Percentiles rank a stretch among this genome's conserved stretches.
These are phyloP conservation scores for Suillus cothurnatus DNA, from an alignment of 768 basidiomycete species.

Conservation along the genomic window DNA sequence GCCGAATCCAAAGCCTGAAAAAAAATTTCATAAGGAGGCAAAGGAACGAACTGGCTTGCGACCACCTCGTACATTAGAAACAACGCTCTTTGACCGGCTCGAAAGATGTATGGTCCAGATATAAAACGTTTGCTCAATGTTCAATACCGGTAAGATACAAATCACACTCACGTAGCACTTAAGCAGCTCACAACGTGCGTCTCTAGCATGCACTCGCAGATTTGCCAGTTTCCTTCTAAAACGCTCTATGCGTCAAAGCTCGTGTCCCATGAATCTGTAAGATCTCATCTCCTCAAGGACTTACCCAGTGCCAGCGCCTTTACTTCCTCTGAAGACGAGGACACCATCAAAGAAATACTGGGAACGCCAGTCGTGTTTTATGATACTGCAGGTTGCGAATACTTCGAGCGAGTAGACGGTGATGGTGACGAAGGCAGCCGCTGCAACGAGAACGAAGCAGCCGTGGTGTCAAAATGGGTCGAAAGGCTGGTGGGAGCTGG, in stretches of 20 bases:
- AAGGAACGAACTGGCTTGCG: slow-evolving; percentile 34
- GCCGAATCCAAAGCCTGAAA: slow-evolving; percentile 3
- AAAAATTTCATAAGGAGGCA: slow-evolving; percentile 16
- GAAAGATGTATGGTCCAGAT: slow-evolving; percentile 82
- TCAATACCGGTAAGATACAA: slow-evolving; percentile 73
- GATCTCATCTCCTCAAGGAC: slow-evolving; percentile 70
- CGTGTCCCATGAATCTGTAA: slow-evolving; percentile 70
- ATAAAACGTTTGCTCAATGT: slow-evolving; percentile 88
- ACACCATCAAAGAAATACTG: slow-evolving; percentile 72
- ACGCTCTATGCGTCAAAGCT: slow-evolving; percentile 78
- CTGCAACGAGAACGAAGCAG: slow-evolving; percentile 94
- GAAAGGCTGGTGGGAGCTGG: slow-evolving; percentile 73
- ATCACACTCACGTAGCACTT: not conserved
- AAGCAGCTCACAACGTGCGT: not conserved
- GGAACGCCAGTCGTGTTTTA: slow-evolving; percentile 86
- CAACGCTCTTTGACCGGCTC: slow-evolving; percentile 90
- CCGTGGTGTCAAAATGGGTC: slow-evolving; percentile 82
- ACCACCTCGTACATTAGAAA: slow-evolving; percentile 77
- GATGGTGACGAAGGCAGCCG: slow-evolving; percentile 88
- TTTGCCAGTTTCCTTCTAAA: slow-evolving; percentile 84
- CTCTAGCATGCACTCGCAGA: slow-evolving; percentile 81
- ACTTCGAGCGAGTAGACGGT: slow-evolving; percentile 80
- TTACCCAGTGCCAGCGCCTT: slow-evolving; percentile 53
- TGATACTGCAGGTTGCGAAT: slow-evolving; percentile 94
- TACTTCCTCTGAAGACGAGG: slow-evolving; percentile 46